Evolutionary conservation across 768 basidiomycete species (phyloP), one percentile per base, ranked within the genome.

Genomic region (Fibroporia radiculosa): DNA sequence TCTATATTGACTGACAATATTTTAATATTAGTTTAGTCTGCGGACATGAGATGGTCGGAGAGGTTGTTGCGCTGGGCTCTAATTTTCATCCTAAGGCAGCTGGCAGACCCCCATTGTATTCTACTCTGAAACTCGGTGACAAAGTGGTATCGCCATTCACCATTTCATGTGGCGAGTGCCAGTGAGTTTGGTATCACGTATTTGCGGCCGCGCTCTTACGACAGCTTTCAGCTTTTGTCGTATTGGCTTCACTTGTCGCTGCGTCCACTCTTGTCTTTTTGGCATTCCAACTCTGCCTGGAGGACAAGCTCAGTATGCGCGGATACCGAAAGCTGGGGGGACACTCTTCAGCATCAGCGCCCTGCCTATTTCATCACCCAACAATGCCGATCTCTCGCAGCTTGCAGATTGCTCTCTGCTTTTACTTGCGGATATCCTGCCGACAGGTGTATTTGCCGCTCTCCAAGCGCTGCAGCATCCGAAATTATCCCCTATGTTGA

Each of bases 111-210:
- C 56, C 59, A 20, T 64, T 86, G 14, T 88, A 89, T 49, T 67
- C 78, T 0, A 74, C 65, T 19, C 69, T 90, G 42, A 75, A 71
- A 44, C 61, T 85, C 5, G 86, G 85, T 4, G 82, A 90, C 57
- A 83, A 78, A 55, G 82, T 90, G 12, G 78, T 90, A 19, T 79
- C 84, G 1, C 84, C 88, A 2, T 90, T 89, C 62, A 85, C 85
- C 0, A 71, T 75, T n/a, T 84, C 77, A 39, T 91, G 88, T 51
- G 82, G 80, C n/a, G 85, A 89, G 57, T 91, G 88, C 73, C 76
- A 81, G 86, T 90, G 48, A 56, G 79, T 20, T 7, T 23, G 22
- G 6, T 16, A 26, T 1, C n/a, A 5, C 12, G 4, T 31, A 3
- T 24, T 14, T 13, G 5, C 33, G 13, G 13, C 13, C 33, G 13